Percentiles rank a stretch among this genome's conserved stretches.
phyloP scores from a whole-genome alignment of 2,329 filamentous ascomycete species.

The Penicillium sp. region DNA sequence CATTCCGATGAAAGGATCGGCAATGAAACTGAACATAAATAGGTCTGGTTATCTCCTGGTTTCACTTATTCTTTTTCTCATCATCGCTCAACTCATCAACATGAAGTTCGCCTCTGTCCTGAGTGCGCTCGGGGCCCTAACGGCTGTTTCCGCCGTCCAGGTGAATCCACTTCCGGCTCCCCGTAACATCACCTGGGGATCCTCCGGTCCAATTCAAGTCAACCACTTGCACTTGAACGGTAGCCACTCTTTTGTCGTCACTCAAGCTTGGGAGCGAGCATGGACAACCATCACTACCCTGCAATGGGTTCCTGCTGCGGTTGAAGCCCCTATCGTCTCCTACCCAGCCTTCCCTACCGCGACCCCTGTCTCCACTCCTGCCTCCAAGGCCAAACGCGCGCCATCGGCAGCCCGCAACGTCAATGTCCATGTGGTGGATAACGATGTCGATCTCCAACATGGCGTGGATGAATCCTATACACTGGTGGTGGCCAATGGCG shows the following conservation, averaged over 20 bases:
- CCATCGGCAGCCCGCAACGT: slow-evolving; percentile 43
- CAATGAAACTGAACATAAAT: slow-evolving; percentile 20
- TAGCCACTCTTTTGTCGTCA: slow-evolving; percentile 35
- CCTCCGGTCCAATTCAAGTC: slow-evolving; percentile 51
- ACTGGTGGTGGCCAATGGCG: slow-evolving; percentile 44
- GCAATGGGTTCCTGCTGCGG: slow-evolving; percentile 56
- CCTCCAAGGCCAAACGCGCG: slow-evolving; percentile 33
- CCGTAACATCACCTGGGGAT: slow-evolving; percentile 54
- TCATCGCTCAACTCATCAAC: slow-evolving; percentile 11
- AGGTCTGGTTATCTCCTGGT: slow-evolving; percentile 5
- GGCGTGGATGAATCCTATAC: slow-evolving; percentile 60
- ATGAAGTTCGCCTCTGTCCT: slow-evolving; percentile 33
- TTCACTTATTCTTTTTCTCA: background rate
- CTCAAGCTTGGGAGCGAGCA: slow-evolving; percentile 53
- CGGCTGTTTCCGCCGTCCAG: slow-evolving; percentile 46
- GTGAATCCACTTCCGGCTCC: slow-evolving; percentile 58
- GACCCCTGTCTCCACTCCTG: slow-evolving; percentile 27
- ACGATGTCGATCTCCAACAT: slow-evolving; percentile 52
- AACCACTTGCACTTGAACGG: slow-evolving; percentile 40
- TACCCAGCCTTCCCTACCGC: slow-evolving; percentile 55
- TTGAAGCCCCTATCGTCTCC: slow-evolving; percentile 52
- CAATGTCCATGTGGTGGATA: slow-evolving; percentile 49
- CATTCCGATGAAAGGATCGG: slow-evolving; percentile 20
- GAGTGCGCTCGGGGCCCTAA: slow-evolving; percentile 35
- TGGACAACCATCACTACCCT: slow-evolving; percentile 50